Percentiles rank a stretch among this genome's conserved stretches.
Conservation (phyloP, 768 basidiomycete genomes). For the Rhizopogon rudus region DNA sequence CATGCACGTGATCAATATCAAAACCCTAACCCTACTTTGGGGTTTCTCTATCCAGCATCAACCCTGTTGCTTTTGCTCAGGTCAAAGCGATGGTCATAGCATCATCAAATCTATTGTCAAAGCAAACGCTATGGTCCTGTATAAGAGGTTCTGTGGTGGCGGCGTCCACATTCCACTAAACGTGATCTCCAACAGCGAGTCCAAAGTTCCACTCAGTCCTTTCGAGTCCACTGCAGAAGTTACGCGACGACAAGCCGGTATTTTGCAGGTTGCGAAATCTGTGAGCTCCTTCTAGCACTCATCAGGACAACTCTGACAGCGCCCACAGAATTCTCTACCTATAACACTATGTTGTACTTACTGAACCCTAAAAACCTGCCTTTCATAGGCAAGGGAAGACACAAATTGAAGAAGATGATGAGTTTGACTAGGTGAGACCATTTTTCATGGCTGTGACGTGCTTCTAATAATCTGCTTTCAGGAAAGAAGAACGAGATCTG, state of each 20-base stretch:
- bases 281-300: not conserved
- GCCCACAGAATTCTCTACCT: not conserved
- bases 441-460: not conserved
- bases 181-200: not conserved
- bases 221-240: too few species aligned
- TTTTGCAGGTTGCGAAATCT: not conserved
- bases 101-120: not conserved
- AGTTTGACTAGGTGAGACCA: not conserved
- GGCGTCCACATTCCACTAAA: not conserved
- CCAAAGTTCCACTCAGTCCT: too few species aligned
- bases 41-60: not conserved
- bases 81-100: not conserved
- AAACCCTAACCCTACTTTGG: conserved; percentile 3
- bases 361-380: not conserved
- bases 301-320: not conserved
- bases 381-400: not conserved
- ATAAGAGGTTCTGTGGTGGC: not conserved
- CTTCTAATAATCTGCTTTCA: not conserved
- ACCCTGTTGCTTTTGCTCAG: not conserved
- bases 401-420: not conserved
- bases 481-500: not conserved
- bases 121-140: too few species aligned
- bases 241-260: not conserved
- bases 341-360: not conserved
- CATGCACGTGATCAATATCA: not conserved